Conservation (phyloP, 371 early-diverging fungal genomes). For the Mortierella sp. region DNA sequence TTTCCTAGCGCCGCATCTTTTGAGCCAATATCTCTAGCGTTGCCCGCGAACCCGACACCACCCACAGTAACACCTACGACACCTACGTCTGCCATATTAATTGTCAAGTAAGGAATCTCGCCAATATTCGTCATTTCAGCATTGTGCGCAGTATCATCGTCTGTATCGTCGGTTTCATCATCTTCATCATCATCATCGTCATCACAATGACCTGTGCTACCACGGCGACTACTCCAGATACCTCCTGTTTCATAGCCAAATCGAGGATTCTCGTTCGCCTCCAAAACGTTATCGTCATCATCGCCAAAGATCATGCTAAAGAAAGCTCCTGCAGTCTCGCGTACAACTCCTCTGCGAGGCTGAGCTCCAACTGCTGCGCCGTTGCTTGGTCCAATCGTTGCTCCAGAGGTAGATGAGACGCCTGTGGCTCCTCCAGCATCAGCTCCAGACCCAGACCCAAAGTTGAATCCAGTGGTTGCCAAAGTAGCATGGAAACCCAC, state of each 20-base stretch:
- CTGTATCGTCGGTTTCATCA: conserved; percentile 24
- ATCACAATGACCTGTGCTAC: conserved; percentile 32
- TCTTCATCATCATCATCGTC: conserved; percentile 53
- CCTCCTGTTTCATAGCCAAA: conserved; percentile 56
- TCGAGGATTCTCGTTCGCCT: conserved; percentile 33
- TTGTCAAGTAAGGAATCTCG: background rate
- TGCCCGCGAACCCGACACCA: background rate
- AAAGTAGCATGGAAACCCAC: background rate
- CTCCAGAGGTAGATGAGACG: background rate
- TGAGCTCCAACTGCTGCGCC: background rate
- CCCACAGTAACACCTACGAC: background rate
- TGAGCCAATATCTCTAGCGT: background rate
- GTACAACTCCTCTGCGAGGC: background rate
- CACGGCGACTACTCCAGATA: conserved; percentile 38
- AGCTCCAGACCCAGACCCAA: background rate
- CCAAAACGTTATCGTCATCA: conserved; percentile 34
- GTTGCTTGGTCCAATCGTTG: background rate
- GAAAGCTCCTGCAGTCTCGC: conserved; percentile 37
- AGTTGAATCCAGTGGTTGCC: background rate
- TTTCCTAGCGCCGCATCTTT: background rate
- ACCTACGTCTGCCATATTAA: conserved; percentile 10
- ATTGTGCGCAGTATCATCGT: background rate
- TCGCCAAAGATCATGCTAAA: conserved; percentile 57
- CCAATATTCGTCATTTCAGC: background rate
- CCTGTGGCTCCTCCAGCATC: background rate